Evolutionary conservation across 202 grass and related monocot genomes (phyloP).

Genomic region (Zizania palustris): DNA sequence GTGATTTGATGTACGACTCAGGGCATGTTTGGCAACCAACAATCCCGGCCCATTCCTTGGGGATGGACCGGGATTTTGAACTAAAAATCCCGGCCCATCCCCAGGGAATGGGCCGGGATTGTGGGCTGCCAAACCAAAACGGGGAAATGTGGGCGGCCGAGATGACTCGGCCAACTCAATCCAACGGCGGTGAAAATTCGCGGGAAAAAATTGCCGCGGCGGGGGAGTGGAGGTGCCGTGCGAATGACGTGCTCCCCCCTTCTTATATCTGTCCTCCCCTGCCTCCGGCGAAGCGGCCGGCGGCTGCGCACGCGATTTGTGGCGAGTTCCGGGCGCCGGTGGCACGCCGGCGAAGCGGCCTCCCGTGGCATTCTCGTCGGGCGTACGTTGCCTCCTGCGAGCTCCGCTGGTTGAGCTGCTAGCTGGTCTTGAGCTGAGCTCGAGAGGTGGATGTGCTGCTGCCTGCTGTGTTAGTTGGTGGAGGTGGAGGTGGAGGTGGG

Average conservation of each 20-base stretch:
- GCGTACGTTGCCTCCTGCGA: not conserved
- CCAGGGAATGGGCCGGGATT: no score
- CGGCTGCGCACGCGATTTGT: not conserved
- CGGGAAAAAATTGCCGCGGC: not conserved
- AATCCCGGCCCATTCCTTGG: no score
- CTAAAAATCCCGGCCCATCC: no score
- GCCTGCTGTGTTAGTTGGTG: not conserved
- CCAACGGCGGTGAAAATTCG: slow-evolving; percentile 2
- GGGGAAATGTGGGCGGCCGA: not conserved
- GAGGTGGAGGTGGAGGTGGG: no score
- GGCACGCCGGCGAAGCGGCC: not conserved
- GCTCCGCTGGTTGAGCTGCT: not conserved
- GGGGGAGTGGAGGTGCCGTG: not conserved
- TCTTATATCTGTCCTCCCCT: slow-evolving; percentile 27
- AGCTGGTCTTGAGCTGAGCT: slow-evolving; percentile 18
- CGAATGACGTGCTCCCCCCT: slow-evolving; percentile 36
- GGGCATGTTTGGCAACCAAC: no score
- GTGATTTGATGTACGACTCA: no score
- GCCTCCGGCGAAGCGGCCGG: slow-evolving; percentile 39
- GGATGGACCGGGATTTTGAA: no score
- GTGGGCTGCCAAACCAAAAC: no score
- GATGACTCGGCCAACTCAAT: not conserved
- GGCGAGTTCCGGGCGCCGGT: not conserved
- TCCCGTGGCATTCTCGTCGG: not conserved
- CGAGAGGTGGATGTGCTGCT: not conserved